A percentile compares a stretch with the other conserved stretches of the same genome.
These are phyloP conservation scores for Mrakia gelida DNA, from an alignment of 768 basidiomycete species.

Conservation along the genomic window DNA sequence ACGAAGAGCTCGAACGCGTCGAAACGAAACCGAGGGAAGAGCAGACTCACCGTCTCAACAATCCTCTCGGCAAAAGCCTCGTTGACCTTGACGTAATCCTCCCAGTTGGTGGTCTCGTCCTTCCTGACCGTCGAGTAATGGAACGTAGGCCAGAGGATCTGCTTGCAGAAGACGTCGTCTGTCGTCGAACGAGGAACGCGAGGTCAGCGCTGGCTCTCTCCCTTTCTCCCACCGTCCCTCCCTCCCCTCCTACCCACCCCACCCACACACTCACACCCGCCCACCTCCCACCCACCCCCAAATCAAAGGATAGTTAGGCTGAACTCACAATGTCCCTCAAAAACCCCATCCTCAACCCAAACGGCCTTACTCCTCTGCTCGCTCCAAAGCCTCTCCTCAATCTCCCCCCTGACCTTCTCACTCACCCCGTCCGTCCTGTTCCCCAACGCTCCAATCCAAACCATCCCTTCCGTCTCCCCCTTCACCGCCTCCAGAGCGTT, in stretches of 20 bases:
- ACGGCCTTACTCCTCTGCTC: slow-evolving; percentile 49
- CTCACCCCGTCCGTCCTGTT: slow-evolving; percentile 63
- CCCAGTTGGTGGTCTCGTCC: slow-evolving; percentile 48
- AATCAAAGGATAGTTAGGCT: neutral
- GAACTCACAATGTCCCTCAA: slow-evolving; percentile 66
- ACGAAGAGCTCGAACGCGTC: neutral
- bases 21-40: neutral
- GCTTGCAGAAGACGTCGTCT: slow-evolving; percentile 35
- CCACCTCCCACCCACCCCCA: neutral
- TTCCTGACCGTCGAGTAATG: slow-evolving; percentile 83
- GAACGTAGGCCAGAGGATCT: slow-evolving; percentile 78
- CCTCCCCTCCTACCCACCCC: neutral
- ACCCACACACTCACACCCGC: too few species aligned
- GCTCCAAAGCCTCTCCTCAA: slow-evolving; percentile 32
- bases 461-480: slow-evolving; percentile 52
- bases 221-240: neutral
- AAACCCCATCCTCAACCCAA: slow-evolving; percentile 66
- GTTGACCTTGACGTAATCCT: slow-evolving; percentile 33
- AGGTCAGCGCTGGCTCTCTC: neutral
- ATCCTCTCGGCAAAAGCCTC: slow-evolving; percentile 31
- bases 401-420: slow-evolving; percentile 50
- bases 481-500: slow-evolving; percentile 69
- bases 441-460: slow-evolving; percentile 71
- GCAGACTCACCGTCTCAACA: slow-evolving; percentile 15
- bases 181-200: too few species aligned